A percentile compares a stretch with the other conserved stretches of the same genome.
phyloP scores from a whole-genome alignment of 2,329 filamentous ascomycete species.

The Periconia macrospinosa region DNA sequence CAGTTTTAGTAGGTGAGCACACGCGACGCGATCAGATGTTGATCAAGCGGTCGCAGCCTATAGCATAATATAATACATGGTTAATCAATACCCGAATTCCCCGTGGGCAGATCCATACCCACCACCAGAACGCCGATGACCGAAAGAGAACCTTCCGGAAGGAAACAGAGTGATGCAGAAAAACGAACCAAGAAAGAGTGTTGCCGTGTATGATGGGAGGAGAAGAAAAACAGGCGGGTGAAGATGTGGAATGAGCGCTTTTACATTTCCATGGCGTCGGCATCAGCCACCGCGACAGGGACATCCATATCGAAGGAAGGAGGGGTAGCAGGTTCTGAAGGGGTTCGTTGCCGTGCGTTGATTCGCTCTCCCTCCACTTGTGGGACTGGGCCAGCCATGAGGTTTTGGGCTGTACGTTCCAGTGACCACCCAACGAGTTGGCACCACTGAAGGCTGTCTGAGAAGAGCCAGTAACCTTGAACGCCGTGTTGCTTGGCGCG shows the following conservation, averaged over 20 bases:
- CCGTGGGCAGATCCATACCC: conserved; percentile 33
- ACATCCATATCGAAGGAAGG: conserved; percentile 23
- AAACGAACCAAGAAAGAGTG: conserved; percentile 22
- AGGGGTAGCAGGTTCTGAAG: conserved; percentile 29
- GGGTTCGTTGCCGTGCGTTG: conserved; percentile 40
- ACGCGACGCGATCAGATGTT: conserved; percentile 34
- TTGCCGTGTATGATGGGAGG: conserved; percentile 21
- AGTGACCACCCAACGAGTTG: conserved; percentile 48
- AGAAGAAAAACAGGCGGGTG: conserved; percentile 15
- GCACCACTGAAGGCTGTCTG: conserved; percentile 52
- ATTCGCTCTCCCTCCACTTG: conserved; percentile 42
- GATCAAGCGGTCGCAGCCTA: conserved; percentile 40
- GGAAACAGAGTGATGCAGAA: conserved; percentile 25
- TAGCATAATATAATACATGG: conserved; percentile 34
- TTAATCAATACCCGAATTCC: conserved; percentile 22
- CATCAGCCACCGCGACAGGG: conserved; percentile 21
- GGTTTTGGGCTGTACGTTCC: conserved; percentile 38
- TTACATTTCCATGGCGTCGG: conserved; percentile 43
- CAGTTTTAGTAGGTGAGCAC: conserved; percentile 25
- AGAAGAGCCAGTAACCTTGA: conserved; percentile 52
- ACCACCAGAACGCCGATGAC: conserved; percentile 36
- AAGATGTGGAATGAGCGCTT: neutral
- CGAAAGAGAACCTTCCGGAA: conserved; percentile 28
- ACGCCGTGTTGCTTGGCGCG: conserved; percentile 48
- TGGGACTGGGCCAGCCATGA: conserved; percentile 40